Conservation (phyloP, 2,329 filamentous ascomycete species). For the Lachnellula willkommii region DNA sequence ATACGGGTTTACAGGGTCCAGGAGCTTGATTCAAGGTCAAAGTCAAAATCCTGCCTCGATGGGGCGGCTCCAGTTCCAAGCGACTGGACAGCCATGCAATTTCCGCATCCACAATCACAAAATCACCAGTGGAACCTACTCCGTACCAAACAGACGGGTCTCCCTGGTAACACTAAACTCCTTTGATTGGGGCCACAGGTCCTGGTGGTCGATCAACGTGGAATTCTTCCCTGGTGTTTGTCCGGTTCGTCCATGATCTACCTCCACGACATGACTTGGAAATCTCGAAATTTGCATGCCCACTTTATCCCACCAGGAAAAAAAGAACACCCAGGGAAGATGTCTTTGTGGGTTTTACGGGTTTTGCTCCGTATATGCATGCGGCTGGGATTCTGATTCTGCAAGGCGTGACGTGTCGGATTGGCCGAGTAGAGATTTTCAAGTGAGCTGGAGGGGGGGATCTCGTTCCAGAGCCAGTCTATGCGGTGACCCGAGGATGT, state of each 20-base stretch:
- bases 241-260: not conserved
- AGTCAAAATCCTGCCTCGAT: not conserved
- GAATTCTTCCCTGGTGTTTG: not conserved
- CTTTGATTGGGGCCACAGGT: not conserved
- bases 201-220: not conserved
- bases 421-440: not conserved
- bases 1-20: conserved; percentile 2
- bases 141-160: conserved; percentile 11
- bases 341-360: not conserved
- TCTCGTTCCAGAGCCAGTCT: not conserved
- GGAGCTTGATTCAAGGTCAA: not conserved
- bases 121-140: not conserved
- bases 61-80: conserved; percentile 2
- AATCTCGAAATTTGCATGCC: not conserved
- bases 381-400: not conserved
- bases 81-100: conserved; percentile 7
- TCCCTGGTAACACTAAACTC: not conserved
- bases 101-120: not conserved
- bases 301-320: not conserved
- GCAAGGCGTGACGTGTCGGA: not conserved
- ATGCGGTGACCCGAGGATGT: not conserved
- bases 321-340: not conserved
- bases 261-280: not conserved
- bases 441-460: not conserved
- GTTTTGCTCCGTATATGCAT: not conserved